These are phyloP conservation scores for Macrophomina pseudophaseolina DNA, from an alignment of 2,329 filamentous ascomycete species.

Conservation along the genomic window DNA sequence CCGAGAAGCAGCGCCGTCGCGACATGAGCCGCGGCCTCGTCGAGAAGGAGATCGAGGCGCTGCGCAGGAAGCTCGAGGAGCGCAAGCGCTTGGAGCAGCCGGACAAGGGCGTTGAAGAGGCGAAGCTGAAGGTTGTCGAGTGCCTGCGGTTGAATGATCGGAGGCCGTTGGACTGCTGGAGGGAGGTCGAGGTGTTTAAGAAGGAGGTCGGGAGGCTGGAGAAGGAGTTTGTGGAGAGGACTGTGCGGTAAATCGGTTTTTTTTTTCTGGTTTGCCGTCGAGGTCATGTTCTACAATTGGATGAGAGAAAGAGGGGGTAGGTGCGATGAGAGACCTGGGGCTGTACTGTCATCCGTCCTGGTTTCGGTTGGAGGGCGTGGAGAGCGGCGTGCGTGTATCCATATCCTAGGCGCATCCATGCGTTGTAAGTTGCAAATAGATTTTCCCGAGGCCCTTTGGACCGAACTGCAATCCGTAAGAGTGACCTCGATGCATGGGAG, in stretches of 20 bases:
- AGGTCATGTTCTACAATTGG: background rate
- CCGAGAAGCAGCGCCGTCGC: slow-evolving; percentile 49
- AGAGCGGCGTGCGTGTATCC: slow-evolving; percentile 10
- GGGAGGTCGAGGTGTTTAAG: slow-evolving; percentile 90
- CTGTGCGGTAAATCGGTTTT: slow-evolving; percentile 55
- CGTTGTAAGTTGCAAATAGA: slow-evolving; percentile 19
- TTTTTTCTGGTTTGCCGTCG: background rate
- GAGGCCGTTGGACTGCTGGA: slow-evolving; percentile 90
- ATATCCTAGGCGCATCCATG: slow-evolving; percentile 2
- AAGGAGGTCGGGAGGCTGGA: slow-evolving; percentile 85
- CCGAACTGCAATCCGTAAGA: background rate
- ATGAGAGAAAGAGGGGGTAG: background rate
- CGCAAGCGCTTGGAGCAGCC: slow-evolving; percentile 66
- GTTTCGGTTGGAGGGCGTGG: background rate
- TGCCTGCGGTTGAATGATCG: slow-evolving; percentile 86
- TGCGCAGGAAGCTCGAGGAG: slow-evolving; percentile 56
- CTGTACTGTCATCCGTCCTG: background rate
- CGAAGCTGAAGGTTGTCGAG: slow-evolving; percentile 75
- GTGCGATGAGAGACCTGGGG: background rate
- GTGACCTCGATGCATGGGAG: background rate
- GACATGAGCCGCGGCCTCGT: slow-evolving; percentile 59
- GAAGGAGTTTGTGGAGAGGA: slow-evolving; percentile 84
- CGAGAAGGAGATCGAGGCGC: slow-evolving; percentile 61
- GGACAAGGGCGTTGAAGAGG: slow-evolving; percentile 73
- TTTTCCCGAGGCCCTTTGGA: background rate